Percentiles rank a stretch among this genome's conserved stretches.
Evolutionary conservation across 257 asterid genomes (phyloP).

Genomic region (Lantana camara): DNA sequence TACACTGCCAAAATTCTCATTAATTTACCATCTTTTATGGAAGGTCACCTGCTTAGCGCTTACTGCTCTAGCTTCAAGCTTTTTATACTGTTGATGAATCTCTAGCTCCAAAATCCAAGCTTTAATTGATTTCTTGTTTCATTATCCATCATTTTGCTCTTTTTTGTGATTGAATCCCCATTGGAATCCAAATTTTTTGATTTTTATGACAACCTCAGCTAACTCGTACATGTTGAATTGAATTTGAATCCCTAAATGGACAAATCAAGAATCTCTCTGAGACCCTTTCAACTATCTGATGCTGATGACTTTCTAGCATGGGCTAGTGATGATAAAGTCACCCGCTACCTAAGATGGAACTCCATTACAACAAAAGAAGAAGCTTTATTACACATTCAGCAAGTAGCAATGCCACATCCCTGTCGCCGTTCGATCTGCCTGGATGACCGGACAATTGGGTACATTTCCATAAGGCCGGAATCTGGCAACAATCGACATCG

Average conservation of each 20-base stretch:
- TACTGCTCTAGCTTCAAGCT: too few relatives aligned
- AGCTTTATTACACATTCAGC: slow-evolving; percentile 50
- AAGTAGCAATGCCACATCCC: slow-evolving; percentile 69
- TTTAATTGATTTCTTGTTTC: too few relatives aligned
- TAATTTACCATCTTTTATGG: background rate
- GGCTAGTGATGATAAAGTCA: slow-evolving; percentile 63
- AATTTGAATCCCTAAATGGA: too few relatives aligned
- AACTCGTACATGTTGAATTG: background rate
- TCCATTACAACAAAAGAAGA: slow-evolving; percentile 48
- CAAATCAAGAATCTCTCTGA: slow-evolving; percentile 46
- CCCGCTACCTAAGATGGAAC: slow-evolving; percentile 61
- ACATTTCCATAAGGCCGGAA: slow-evolving; percentile 61
- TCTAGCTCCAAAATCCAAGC: too few relatives aligned
- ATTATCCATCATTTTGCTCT: too few relatives aligned
- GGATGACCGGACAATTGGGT: slow-evolving; percentile 55
- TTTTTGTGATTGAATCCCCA: too few relatives aligned
- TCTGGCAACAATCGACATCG: slow-evolving; percentile 51
- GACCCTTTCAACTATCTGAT: slow-evolving; percentile 60
- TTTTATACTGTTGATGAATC: too few relatives aligned
- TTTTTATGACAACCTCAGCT: too few relatives aligned
- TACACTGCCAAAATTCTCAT: background rate
- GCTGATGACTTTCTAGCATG: slow-evolving; percentile 60
- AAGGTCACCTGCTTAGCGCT: background rate
- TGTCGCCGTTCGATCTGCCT: slow-evolving; percentile 71
- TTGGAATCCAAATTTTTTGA: too few relatives aligned